Percentiles rank a stretch among this genome's conserved stretches.
phyloP scores from a whole-genome alignment of 495 filamentous ascomycete species.

The Amniculicola lignicola region DNA sequence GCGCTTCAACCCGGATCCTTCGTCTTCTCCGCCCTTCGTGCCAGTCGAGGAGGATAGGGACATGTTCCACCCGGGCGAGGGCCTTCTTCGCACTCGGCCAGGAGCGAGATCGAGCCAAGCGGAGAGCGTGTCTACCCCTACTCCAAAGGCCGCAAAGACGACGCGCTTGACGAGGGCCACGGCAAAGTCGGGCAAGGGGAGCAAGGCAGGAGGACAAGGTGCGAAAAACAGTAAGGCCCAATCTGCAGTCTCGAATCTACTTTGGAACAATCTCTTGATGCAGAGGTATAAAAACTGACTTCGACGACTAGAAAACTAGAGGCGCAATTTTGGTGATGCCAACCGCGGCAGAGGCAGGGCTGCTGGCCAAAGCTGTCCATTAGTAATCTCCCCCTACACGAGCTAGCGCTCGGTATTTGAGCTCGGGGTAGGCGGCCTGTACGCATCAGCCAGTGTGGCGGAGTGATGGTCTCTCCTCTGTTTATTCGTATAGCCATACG shows the following conservation, averaged over 20 bases:
- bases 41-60: slow-evolving; percentile 35
- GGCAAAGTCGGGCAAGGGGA: slow-evolving; percentile 34
- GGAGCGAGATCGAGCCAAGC: slow-evolving; percentile 40
- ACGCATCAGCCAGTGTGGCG: no score
- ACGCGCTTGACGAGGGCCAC: slow-evolving; percentile 40
- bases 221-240: slow-evolving; percentile 34
- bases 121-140: slow-evolving; percentile 34
- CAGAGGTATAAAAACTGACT: no score
- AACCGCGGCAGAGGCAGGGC: no score
- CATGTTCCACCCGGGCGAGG: slow-evolving; percentile 25
- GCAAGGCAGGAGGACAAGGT: slow-evolving; percentile 38
- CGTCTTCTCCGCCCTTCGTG: slow-evolving; percentile 48
- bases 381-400: no score
- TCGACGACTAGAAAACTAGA: no score
- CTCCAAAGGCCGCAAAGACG: slow-evolving; percentile 43
- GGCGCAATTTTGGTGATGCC: no score
- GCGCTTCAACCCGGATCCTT: slow-evolving; percentile 53
- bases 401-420: no score
- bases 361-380: no score
- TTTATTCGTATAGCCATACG: no score
- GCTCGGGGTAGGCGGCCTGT: no score
- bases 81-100: slow-evolving; percentile 20
- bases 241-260: slow-evolving; percentile 33
- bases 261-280: no score
- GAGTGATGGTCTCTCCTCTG: no score